Evolutionary conservation across 2,329 filamentous ascomycete species (phyloP).

Genomic region (Dothidotthia symphoricarpi): DNA sequence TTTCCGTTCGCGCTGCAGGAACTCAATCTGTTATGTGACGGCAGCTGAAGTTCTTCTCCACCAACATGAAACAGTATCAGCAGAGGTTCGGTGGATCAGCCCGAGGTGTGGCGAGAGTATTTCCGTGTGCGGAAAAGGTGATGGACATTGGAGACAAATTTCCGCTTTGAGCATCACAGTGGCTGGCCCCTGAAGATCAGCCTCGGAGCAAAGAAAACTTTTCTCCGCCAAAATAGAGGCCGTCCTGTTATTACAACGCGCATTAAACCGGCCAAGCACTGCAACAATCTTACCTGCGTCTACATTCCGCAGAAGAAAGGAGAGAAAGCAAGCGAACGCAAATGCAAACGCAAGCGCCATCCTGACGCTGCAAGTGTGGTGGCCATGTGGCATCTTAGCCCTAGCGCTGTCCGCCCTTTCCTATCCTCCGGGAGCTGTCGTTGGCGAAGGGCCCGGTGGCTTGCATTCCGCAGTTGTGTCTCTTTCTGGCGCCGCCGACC

Average conservation of each 20-base stretch:
- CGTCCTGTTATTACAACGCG: too few relatives aligned
- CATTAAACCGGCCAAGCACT: too few relatives aligned
- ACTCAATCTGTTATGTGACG: constrained; percentile 16
- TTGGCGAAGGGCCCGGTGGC: constrained; percentile 12
- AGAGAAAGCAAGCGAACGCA: background rate
- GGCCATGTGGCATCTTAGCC: constrained; percentile 30
- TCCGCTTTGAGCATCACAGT: too few relatives aligned
- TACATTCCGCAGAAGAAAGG: background rate
- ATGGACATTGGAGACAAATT: too few relatives aligned
- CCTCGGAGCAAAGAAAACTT: too few relatives aligned
- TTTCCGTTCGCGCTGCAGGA: constrained; percentile 8
- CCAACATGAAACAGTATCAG: constrained; percentile 20
- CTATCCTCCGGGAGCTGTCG: constrained; percentile 6
- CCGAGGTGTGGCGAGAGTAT: background rate
- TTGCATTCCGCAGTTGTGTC: constrained; percentile 12
- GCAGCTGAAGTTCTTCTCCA: constrained; percentile 13
- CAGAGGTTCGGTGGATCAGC: background rate
- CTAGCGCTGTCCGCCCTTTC: constrained; percentile 10
- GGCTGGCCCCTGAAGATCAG: too few relatives aligned
- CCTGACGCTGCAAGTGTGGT: constrained; percentile 18
- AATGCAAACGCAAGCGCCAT: constrained; percentile 5
- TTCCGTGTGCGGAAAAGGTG: too few relatives aligned
- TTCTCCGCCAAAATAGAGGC: too few relatives aligned
- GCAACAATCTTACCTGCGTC: too few relatives aligned
- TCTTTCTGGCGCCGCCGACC: constrained; percentile 20